Percentiles rank a stretch among this genome's conserved stretches.
These are phyloP conservation scores for Pseudonectria foliicola DNA, from an alignment of 2,329 filamentous ascomycete genomes.

Conservation along the genomic window DNA sequence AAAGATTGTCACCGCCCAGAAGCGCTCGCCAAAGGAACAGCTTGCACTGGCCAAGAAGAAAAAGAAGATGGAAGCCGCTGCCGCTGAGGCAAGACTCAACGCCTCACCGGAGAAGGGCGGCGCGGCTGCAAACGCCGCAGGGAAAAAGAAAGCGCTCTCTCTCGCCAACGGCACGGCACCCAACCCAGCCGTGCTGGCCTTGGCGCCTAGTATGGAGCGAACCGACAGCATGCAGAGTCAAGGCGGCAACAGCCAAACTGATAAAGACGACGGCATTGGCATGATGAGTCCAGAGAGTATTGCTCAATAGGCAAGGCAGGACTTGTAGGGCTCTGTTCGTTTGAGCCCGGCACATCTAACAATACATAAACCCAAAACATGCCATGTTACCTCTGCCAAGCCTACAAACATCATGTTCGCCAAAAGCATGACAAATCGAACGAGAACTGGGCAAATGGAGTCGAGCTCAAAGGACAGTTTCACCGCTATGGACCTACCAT, in stretches of 20 bases:
- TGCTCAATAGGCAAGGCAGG: slow-evolving; percentile 32
- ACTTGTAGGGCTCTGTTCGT: slow-evolving; percentile 2
- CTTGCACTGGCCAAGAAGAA: slow-evolving; percentile 81
- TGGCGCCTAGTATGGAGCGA: slow-evolving; percentile 49
- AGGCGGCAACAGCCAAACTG: slow-evolving; percentile 55
- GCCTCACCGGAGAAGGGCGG: slow-evolving; percentile 28
- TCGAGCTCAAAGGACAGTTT: no score
- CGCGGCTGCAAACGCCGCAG: slow-evolving; percentile 33
- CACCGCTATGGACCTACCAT: no score
- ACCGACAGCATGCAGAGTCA: slow-evolving; percentile 51
- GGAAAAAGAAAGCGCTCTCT: slow-evolving; percentile 46
- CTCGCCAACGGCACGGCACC: slow-evolving; percentile 29
- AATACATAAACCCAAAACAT: no score
- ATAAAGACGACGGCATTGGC: slow-evolving; percentile 60
- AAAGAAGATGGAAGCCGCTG: slow-evolving; percentile 65
- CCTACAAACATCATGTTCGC: no score
- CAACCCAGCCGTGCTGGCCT: slow-evolving; percentile 33
- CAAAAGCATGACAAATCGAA: no score
- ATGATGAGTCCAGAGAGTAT: slow-evolving; percentile 86
- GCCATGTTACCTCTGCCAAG: no score
- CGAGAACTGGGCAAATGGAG: no score
- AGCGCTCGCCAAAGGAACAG: slow-evolving; percentile 74
- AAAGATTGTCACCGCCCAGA: slow-evolving; percentile 81
- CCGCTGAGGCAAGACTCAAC: slow-evolving; percentile 39
- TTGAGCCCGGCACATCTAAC: no score